These are phyloP conservation scores for Colletotrichum tamarilloi DNA, from an alignment of 2,329 filamentous ascomycete species.

Conservation along the genomic window DNA sequence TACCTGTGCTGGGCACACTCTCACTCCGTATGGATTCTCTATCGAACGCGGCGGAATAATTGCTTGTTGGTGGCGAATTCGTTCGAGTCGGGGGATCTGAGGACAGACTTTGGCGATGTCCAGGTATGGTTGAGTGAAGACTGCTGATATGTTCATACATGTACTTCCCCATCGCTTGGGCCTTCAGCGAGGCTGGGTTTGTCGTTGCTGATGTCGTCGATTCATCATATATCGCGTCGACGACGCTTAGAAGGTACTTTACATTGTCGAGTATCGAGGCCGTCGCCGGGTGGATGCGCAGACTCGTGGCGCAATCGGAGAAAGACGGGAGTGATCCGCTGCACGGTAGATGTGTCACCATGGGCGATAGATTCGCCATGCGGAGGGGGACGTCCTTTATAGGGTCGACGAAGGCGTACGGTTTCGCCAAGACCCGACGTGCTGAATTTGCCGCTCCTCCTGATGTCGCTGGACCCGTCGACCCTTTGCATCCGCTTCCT, in stretches of 20 bases:
- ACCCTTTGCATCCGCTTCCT: neutral
- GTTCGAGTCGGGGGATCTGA: neutral
- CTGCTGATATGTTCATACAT: constrained; percentile 19
- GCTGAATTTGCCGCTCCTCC: neutral
- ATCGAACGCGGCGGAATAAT: neutral
- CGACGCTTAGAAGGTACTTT: constrained; percentile 56
- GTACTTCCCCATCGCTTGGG: constrained; percentile 10
- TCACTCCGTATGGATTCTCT: constrained; percentile 8
- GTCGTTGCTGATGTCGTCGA: neutral
- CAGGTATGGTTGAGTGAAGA: constrained; percentile 20
- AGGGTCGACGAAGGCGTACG: constrained; percentile 55
- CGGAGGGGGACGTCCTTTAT: constrained; percentile 51
- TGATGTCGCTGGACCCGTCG: neutral
- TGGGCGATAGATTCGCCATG: constrained; percentile 58
- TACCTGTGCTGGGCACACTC: constrained; percentile 13
- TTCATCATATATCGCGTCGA: constrained; percentile 39
- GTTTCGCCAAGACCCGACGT: constrained; percentile 31
- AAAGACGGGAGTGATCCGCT: constrained; percentile 56
- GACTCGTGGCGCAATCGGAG: constrained; percentile 50
- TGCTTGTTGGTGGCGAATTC: neutral
- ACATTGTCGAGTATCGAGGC: constrained; percentile 64
- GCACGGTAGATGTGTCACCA: constrained; percentile 40
- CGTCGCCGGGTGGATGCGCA: constrained; percentile 58
- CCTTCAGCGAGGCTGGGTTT: constrained; percentile 14
- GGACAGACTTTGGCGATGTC: neutral